Base-by-base conservation (phyloP, 2,329 filamentous ascomycete genomes). In the Aschersonia sp. region DNA sequence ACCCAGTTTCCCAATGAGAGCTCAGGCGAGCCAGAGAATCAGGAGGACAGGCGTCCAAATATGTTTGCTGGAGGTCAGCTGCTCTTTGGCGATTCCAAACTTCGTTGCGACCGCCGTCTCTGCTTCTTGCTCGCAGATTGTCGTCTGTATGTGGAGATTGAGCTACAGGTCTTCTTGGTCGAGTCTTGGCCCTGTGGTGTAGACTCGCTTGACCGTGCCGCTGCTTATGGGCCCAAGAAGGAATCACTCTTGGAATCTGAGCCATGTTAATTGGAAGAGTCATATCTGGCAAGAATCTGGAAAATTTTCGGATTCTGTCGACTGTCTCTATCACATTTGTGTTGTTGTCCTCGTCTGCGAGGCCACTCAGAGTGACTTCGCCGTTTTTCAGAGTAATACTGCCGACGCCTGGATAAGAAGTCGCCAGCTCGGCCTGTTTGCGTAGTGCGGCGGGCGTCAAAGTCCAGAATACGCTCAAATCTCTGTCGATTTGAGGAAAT, bases 211-310 rank as follows among this genome's bases (percentile, higher is more conserved):
- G 48, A 41, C 39, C 45, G 22, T 50, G 41, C 11, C 45, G 46
- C 43, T 54, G 50, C 30, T 48, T 47, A 49, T 84, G 77, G 48
- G 85, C 79, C 66, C 82, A 80, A 0, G 84, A 79, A 1, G 64
- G 63, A 5, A 67, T 53, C n/a, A 67, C 54, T 5, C 64, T 59
- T 12, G 65, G 64, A 6, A 56, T 52, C 8, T 53, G 49, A 14
- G 84, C 76, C 22, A 85, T 71, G 58, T 94, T 95, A 66, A 95
- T 84, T 0, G 85, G 84, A 22, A 95, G 65, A 52, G 87, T 79
- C 84, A 95, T 89, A 52, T 89, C 78, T 1, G 87, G 86, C 11
- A 95, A 69, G 57, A 83, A 77, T 52, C 81, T 66, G 2, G 81
- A 73, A 55, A 94, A 94, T 2, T 73, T 68, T 46, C 77, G 69